Evolutionary conservation across 202 grass and related monocot species (phyloP).

Genomic region (Dendrocalamus latiflorus): DNA sequence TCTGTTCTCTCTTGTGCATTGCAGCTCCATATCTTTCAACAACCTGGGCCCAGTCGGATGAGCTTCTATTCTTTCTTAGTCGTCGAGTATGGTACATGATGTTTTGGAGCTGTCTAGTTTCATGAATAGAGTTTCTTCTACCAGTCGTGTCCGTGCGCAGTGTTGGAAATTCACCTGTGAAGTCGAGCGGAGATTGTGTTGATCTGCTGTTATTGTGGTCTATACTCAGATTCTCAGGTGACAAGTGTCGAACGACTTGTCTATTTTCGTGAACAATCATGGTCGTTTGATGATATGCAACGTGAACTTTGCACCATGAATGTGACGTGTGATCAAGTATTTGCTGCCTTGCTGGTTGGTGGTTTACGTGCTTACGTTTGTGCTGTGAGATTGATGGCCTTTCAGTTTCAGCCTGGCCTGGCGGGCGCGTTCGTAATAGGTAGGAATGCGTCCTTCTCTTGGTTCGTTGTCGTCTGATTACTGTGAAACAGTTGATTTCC

Average conservation of each 20-base stretch:
- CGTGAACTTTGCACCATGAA: neutral
- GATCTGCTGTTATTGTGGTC: neutral
- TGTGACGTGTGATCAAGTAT: neutral
- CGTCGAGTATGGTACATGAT: neutral
- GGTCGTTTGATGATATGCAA: neutral
- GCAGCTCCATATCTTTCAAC: neutral
- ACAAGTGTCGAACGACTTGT: neutral
- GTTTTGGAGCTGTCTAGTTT: neutral
- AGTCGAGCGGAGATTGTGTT: neutral
- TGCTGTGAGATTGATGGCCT: neutral
- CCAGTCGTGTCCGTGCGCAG: neutral
- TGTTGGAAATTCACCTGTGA: neutral
- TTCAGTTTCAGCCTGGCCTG: too few relatives aligned
- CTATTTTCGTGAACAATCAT: neutral
- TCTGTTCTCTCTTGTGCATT: neutral
- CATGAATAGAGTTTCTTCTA: neutral
- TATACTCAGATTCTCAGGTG: neutral
- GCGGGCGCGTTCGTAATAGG: too few relatives aligned
- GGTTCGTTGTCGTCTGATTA: too few relatives aligned
- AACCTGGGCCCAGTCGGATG: neutral
- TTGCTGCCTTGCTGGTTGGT: neutral
- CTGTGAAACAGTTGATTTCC: too few relatives aligned
- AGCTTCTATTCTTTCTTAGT: conserved; percentile 8
- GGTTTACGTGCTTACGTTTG: neutral
- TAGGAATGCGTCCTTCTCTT: too few relatives aligned